Evolutionary conservation across 345 rosid species (phyloP), one percentile per base, ranked within the genome.

Genomic region (Sonneratia caseolaris): DNA sequence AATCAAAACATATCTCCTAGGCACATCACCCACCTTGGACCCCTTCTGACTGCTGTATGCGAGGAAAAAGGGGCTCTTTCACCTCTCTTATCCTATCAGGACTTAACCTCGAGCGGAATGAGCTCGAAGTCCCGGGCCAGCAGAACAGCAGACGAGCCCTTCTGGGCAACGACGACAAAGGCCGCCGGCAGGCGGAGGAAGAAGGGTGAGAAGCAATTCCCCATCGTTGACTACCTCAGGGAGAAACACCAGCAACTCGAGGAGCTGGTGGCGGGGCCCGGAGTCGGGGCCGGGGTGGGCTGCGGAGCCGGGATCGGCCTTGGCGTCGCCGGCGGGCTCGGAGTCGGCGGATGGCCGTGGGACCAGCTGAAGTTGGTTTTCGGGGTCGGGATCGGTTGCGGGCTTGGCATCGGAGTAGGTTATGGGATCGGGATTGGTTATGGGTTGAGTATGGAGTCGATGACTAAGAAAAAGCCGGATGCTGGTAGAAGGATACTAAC

Each of bases 331-430:
- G 87, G 87, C 21, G 85, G 87, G 27, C 27, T 77, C 35, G 89
- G 89, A 9, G 78, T 69, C 13, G 81, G 82, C 1, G 81, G 80
- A 57, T 80, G 71, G 78, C 75, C 84, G 1, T 62, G 37, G 66
- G 79, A 81, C 79, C 76, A 77, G 59, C 37, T 77, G 4, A 79
- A 70, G 56, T 43, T 79, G 18, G 85, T 75, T 22, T 74, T 76
- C 38, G 85, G 85, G 35, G 72, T 77, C n/a, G 89, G 87, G 0
- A 42, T 77, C 75, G 87, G 89, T 7, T 86, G 89, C 32, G 87
- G 89, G 8, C 65, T 80, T 13, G 87, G 89, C 3, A 36, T 79
- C 14, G 85, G 85, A 4, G 59, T 86, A 37, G 87, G 84, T 37
- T 86, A 80, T 38, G 89, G 87, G 37, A 68, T 64, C n/a, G 89